These are phyloP conservation scores for Tolypocladium cylindrosporum DNA, from an alignment of 2,329 filamentous ascomycete genomes.

Conservation along the genomic window DNA sequence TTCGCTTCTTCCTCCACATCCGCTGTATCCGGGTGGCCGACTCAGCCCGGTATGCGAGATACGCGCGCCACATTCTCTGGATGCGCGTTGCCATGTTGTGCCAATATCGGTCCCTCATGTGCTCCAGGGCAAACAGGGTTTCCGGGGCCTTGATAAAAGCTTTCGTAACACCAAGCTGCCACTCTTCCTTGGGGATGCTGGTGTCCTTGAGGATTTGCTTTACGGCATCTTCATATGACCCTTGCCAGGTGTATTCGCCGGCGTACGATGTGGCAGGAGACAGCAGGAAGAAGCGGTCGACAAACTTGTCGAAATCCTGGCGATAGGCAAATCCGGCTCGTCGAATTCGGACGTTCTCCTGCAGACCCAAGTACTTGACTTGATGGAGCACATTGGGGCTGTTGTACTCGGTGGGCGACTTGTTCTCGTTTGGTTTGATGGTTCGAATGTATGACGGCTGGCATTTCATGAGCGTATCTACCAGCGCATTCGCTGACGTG, in stretches of 20 bases:
- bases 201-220: constrained; percentile 94
- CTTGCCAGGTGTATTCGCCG: constrained; percentile 93
- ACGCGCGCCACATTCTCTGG: constrained; percentile 94
- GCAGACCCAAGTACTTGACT: constrained; percentile 97
- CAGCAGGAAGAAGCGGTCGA: constrained; percentile 90
- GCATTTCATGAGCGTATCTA: constrained; percentile 93
- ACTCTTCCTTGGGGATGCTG: constrained; percentile 89
- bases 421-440: constrained; percentile 99
- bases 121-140: constrained; percentile 90
- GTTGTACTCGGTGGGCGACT: constrained; percentile 89
- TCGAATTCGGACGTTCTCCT: constrained; percentile 96
- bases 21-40: constrained; percentile 89
- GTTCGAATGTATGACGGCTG: constrained; percentile 97
- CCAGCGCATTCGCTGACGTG: constrained; percentile 84
- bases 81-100: constrained; percentile 99
- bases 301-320: constrained; percentile 96
- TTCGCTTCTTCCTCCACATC: constrained; percentile 90
- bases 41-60: constrained; percentile 83
- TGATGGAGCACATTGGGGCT: constrained; percentile 89
- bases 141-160: constrained; percentile 98
- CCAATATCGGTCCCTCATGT: constrained; percentile 97
- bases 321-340: constrained; percentile 94
- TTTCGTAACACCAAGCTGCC: constrained; percentile 93
- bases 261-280: constrained; percentile 94
- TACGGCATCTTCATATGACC: constrained; percentile 76